Conservation (phyloP, 2,329 filamentous ascomycete genomes). For the Cladophialophora bantiana region DNA sequence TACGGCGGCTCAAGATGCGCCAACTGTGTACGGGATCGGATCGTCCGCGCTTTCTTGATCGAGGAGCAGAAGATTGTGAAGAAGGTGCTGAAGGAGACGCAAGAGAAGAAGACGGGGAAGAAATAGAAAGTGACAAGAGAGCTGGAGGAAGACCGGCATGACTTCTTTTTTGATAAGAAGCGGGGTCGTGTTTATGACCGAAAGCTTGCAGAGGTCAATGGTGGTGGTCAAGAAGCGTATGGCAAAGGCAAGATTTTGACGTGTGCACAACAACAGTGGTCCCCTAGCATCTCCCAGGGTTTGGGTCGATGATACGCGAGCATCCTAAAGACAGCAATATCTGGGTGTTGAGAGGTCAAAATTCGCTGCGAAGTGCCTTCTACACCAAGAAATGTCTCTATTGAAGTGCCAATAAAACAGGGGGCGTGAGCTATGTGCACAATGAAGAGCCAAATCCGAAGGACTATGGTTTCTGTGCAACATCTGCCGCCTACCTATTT, state of each 20-base stretch:
- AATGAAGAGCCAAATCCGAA: neutral
- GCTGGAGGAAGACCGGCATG: neutral
- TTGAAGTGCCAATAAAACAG: neutral
- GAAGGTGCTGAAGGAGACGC: constrained; percentile 99
- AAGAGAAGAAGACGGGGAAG: constrained; percentile 74
- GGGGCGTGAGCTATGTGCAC: neutral
- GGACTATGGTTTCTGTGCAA: neutral
- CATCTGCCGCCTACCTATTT: neutral
- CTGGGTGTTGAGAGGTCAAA: neutral
- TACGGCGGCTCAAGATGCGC: constrained; percentile 99
- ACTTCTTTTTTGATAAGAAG: neutral
- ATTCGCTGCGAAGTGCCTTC: neutral
- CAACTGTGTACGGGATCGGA: constrained; percentile 97
- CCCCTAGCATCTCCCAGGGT: neutral
- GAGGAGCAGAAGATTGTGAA: constrained; percentile 99
- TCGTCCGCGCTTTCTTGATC: constrained; percentile 97
- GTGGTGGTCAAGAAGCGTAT: neutral
- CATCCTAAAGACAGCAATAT: neutral
- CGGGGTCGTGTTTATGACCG: neutral
- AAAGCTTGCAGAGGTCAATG: neutral
- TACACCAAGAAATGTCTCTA: neutral
- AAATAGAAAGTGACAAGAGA: constrained; percentile 54
- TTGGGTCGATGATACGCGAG: neutral
- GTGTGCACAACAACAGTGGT: neutral
- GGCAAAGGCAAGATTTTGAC: neutral